Evolutionary conservation across 2,329 filamentous ascomycete species (phyloP), one percentile per base, ranked within the genome.

Genomic region (Phialemonium atrogriseum): DNA sequence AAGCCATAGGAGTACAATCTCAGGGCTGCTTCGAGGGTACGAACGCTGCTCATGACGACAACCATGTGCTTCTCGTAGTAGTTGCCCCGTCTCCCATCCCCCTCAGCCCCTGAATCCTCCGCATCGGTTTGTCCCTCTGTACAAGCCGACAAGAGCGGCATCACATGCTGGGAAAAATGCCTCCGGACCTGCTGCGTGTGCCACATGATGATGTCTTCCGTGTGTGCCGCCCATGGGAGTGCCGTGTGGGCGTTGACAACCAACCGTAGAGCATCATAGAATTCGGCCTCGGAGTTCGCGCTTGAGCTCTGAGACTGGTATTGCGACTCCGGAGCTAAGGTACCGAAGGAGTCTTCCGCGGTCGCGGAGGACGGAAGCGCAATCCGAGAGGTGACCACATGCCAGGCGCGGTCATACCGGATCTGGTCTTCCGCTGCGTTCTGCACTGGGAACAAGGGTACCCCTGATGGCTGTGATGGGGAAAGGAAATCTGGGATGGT

Each of bases 381-480:
- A 27, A 80, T 69, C 20, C 60, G 60, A 18, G 69, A 62, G 11
- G 74, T 79, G 38, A 79, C 73, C 17, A 62, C 55, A 47, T 76
- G 70, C 77, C 77, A 80, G 36, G 75, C 72, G 39, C 68, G 59
- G 47, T 79, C 73, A 63, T 68, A 77, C 40, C 62, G 63, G 33
- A 66, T 60, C 52, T 78, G 75, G 41, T 76, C 65, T 37, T 59
- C 54, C 30, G 55, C 49, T 35, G 56, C 30, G 33, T 30, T 21
- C 31, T 26, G 12, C 34, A 13, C 21, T 7, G 7, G 3, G 10
- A 6, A 16, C 12, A 8, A 21, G 20, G 21, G 8, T 9, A n/a
- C n/a, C n/a, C 20, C 20, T 24, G 19, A 23, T 24, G 19, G 28
- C 11, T 5, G 19, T 25, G 23, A 2, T 3, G 23, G 24, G 4